Percentiles rank a stretch among this genome's conserved stretches.
phyloP scores from a whole-genome alignment of 2,329 filamentous ascomycete species.

The Fusarium sp. region DNA sequence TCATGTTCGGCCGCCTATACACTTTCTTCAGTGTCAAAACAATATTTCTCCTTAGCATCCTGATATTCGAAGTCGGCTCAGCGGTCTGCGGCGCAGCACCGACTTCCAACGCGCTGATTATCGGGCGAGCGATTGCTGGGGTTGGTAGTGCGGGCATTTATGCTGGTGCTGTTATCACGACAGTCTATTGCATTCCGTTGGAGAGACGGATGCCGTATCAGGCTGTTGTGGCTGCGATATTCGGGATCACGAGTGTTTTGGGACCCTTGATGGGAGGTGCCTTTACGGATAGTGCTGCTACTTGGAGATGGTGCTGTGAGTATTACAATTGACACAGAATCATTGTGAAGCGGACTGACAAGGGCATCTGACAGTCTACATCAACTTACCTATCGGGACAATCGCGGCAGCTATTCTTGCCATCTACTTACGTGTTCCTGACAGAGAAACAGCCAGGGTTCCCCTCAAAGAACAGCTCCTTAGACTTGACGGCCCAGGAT shows the following conservation, averaged over 20 bases:
- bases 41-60: constrained; percentile 54
- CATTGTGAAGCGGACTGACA: background rate
- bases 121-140: constrained; percentile 57
- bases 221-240: background rate
- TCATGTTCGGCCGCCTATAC: constrained; percentile 56
- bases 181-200: background rate
- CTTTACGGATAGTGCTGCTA: background rate
- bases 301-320: background rate
- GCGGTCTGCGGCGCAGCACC: constrained; percentile 56
- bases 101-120: constrained; percentile 19
- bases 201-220: background rate
- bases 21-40: constrained; percentile 60
- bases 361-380: background rate
- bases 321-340: background rate
- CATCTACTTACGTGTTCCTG: background rate
- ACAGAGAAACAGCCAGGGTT: constrained; percentile 3
- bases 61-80: constrained; percentile 62
- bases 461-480: constrained; percentile 20
- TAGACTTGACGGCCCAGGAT: constrained; percentile 14
- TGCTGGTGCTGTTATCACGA: background rate
- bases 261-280: background rate
- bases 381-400: constrained; percentile 15
- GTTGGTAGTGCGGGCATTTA: background rate
- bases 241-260: background rate
- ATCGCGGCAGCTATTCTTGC: constrained; percentile 11